These are phyloP conservation scores for Coniosporium apollinis DNA, from an alignment of 495 filamentous ascomycete species.

Conservation along the genomic window DNA sequence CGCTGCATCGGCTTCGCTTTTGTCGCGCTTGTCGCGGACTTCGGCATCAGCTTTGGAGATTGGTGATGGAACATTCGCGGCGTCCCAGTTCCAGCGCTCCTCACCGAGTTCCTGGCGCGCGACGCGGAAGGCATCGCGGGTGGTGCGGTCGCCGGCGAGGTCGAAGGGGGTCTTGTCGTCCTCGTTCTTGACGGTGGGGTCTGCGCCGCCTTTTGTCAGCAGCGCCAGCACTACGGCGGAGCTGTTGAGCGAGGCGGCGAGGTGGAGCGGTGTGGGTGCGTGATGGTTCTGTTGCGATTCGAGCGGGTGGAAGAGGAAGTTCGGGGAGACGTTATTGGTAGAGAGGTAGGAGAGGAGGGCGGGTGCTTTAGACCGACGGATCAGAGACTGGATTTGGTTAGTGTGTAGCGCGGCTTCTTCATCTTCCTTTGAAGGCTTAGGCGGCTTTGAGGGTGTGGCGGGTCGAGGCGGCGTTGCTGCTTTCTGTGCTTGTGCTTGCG, in stretches of 20 bases:
- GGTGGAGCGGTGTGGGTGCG: constrained; percentile 69
- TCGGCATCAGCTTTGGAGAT: constrained; percentile 50
- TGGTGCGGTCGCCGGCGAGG: constrained; percentile 68
- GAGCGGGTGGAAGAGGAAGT: constrained; percentile 58
- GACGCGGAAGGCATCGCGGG: constrained; percentile 81
- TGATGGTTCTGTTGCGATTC: constrained; percentile 58
- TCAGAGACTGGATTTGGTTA: constrained; percentile 68
- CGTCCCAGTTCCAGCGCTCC: constrained; percentile 59
- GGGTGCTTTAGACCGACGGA: constrained; percentile 79
- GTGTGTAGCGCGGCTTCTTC: constrained; percentile 67
- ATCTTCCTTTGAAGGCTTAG: constrained; percentile 60
- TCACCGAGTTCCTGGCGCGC: constrained; percentile 72
- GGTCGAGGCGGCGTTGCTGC: constrained; percentile 15
- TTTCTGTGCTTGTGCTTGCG: constrained; percentile 5
- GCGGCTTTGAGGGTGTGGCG: constrained; percentile 24
- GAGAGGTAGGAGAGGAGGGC: constrained; percentile 71
- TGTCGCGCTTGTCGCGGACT: constrained; percentile 38
- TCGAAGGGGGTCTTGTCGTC: constrained; percentile 69
- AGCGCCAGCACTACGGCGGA: constrained; percentile 58
- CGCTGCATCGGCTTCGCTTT: constrained; percentile 31
- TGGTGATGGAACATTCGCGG: constrained; percentile 52
- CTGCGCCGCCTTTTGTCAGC: constrained; percentile 53
- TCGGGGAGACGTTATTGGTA: constrained; percentile 46
- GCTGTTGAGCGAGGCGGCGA: constrained; percentile 63
- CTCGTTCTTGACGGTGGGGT: constrained; percentile 51